A percentile compares a stretch with the other conserved stretches of the same genome.
Conservation (phyloP, 1,139 yeast genomes). For the Yamadazyma triangularis region DNA sequence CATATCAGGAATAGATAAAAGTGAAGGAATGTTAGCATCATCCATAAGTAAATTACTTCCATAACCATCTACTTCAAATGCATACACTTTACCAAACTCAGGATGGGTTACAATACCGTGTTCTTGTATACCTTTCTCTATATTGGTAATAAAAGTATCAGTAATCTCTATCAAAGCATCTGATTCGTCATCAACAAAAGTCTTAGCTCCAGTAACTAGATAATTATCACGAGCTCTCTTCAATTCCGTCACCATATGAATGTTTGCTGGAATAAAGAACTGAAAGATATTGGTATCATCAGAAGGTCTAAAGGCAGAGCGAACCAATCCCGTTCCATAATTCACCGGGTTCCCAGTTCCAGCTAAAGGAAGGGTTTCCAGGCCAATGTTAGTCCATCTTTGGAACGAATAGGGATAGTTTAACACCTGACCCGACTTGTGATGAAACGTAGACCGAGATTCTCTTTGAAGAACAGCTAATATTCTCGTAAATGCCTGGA, state of each 20-base stretch:
- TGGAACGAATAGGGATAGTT: conserved; percentile 61
- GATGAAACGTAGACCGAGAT: conserved; percentile 58
- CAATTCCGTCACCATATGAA: conserved; percentile 68
- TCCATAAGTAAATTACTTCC: conserved; percentile 78
- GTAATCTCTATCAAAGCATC: conserved; percentile 15
- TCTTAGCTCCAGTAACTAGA: too few species aligned
- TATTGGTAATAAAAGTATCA: conserved; percentile 33
- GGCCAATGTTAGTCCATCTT: conserved; percentile 68
- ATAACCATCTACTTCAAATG: conserved; percentile 87
- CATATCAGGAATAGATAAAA: conserved; percentile 75
- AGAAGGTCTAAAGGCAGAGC: conserved; percentile 86
- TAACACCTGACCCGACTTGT: conserved; percentile 47
- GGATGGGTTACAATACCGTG: conserved; percentile 68
- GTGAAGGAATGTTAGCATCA: conserved; percentile 86
- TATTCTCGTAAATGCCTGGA: conserved; percentile 51
- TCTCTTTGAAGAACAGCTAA: conserved; percentile 57
- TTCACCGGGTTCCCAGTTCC: conserved; percentile 87
- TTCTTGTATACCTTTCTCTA: conserved; percentile 55
- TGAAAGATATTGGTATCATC: conserved; percentile 85
- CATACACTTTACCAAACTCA: conserved; percentile 69
- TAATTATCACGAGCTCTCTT: conserved; percentile 23
- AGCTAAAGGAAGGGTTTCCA: conserved; percentile 73
- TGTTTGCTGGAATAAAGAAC: conserved; percentile 82
- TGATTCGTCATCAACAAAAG: conserved; percentile 8
- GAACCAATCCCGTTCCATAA: conserved; percentile 60